These are phyloP conservation scores for Gorgonomyces haynaldii DNA, from an alignment of 192 early-diverging fungal species.

Conservation along the genomic window DNA sequence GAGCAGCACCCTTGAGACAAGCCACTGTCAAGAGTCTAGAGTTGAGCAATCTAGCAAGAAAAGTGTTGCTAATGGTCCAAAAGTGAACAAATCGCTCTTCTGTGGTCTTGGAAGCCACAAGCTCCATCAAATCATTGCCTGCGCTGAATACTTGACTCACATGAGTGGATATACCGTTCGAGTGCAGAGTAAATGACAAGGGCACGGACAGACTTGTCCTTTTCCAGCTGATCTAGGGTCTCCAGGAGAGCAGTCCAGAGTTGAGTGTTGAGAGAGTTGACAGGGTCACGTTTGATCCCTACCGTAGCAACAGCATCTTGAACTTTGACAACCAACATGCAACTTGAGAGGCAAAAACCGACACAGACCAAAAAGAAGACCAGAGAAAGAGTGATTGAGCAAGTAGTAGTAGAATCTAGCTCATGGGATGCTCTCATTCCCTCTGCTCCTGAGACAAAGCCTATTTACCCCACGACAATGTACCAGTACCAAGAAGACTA, in stretches of 20 bases:
- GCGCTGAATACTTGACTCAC: no score
- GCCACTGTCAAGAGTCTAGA: conserved; percentile 26
- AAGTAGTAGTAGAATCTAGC: no score
- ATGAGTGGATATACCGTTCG: conserved; percentile 16
- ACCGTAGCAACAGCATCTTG: conserved; percentile 8
- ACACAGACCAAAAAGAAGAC: no score
- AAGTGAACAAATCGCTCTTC: conserved; percentile 27
- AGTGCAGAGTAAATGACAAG: conserved; percentile 31
- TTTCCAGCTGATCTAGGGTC: conserved; percentile 17
- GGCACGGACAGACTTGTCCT: conserved; percentile 18
- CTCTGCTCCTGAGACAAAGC: no score
- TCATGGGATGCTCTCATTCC: no score
- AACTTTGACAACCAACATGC: no score
- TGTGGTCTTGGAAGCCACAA: conserved; percentile 24
- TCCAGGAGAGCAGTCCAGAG: conserved; percentile 24
- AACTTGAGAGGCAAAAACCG: no score
- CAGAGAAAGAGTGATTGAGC: no score
- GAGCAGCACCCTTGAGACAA: conserved; percentile 32
- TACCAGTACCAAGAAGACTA: no score
- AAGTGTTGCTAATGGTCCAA: conserved; percentile 27
- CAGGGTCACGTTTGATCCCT: conserved; percentile 24
- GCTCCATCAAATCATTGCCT: conserved; percentile 34
- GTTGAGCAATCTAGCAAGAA: conserved; percentile 20
- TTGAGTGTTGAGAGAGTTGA: conserved; percentile 21
- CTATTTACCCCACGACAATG: no score